Conservation (phyloP, 148 eudicot genomes). For the Amaranthus palmeri region DNA sequence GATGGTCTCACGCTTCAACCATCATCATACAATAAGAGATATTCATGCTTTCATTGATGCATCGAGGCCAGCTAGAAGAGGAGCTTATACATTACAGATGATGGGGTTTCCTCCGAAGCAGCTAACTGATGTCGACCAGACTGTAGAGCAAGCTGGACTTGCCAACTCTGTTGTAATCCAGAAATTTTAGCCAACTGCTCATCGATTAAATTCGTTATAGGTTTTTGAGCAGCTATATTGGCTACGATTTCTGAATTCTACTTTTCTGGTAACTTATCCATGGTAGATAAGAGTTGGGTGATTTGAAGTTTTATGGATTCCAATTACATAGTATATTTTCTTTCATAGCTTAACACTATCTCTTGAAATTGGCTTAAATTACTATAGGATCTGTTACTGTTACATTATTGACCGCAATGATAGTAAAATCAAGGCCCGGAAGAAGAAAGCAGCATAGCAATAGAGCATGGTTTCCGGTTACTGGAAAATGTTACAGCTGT, state of each 20-base stretch:
- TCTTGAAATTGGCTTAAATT: no score
- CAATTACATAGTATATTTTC: neutral
- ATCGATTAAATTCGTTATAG: neutral
- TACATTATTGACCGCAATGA: no score
- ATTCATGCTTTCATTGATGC: conserved; percentile 72
- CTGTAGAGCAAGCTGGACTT: conserved; percentile 75
- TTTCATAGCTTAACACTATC: no score
- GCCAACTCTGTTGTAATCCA: conserved; percentile 82
- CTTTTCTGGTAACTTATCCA: neutral
- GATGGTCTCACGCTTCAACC: conserved; percentile 68
- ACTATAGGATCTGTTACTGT: no score
- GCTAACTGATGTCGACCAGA: conserved; percentile 58
- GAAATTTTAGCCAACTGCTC: conserved; percentile 35
- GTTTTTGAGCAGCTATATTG: neutral
- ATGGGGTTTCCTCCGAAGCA: conserved; percentile 87
- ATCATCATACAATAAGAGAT: conserved; percentile 57
- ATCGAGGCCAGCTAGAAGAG: conserved; percentile 54
- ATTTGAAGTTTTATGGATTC: neutral
- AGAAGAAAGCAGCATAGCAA: no score
- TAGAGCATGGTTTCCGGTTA: no score
- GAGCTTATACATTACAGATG: conserved; percentile 56
- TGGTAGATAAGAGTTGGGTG: conserved; percentile 14
- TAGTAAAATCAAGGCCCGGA: no score
- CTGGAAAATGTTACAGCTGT: no score
- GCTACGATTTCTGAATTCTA: neutral